Percentiles rank a stretch among this genome's conserved stretches.
Conservation (phyloP, 768 basidiomycete species). For the Phaeotremella skinneri region DNA sequence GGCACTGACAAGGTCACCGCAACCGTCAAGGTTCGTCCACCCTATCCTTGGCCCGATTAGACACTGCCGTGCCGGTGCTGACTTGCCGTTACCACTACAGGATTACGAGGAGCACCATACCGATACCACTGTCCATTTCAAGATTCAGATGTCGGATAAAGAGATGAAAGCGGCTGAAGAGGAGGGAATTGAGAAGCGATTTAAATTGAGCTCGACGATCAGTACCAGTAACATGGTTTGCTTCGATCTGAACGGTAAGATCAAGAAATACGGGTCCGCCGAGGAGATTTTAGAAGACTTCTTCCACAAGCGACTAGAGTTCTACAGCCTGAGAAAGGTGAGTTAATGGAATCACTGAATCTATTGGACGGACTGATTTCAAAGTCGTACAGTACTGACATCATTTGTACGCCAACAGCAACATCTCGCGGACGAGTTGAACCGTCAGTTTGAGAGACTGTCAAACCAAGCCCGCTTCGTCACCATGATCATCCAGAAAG, state of each 20-base stretch:
- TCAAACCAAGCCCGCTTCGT: slow-evolving; percentile 96
- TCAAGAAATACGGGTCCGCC: slow-evolving; percentile 83
- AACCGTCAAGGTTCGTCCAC: slow-evolving; percentile 64
- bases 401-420: slow-evolving; percentile 69
- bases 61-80: too few species aligned
- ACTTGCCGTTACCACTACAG: too few species aligned
- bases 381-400: slow-evolving; percentile 17
- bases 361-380: neutral
- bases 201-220: slow-evolving; percentile 81
- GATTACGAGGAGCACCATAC: slow-evolving; percentile 98
- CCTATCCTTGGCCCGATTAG: neutral
- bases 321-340: slow-evolving; percentile 95
- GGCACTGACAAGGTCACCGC: slow-evolving; percentile 75
- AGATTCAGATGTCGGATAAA: slow-evolving; percentile 73
- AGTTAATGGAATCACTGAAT: slow-evolving; percentile 15
- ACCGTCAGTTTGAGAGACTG: slow-evolving; percentile 74
- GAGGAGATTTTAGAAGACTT: slow-evolving; percentile 93
- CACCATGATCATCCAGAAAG: slow-evolving; percentile 85
- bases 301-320: slow-evolving; percentile 79
- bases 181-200: slow-evolving; percentile 84
- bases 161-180: slow-evolving; percentile 82
- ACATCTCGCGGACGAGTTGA: slow-evolving; percentile 75
- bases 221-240: slow-evolving; percentile 97
- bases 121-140: slow-evolving; percentile 84
- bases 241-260: slow-evolving; percentile 93